Evolutionary conservation across 2,329 filamentous ascomycete species (phyloP), one percentile per base, ranked within the genome.

Genomic region (Salinomyces thailandicus): DNA sequence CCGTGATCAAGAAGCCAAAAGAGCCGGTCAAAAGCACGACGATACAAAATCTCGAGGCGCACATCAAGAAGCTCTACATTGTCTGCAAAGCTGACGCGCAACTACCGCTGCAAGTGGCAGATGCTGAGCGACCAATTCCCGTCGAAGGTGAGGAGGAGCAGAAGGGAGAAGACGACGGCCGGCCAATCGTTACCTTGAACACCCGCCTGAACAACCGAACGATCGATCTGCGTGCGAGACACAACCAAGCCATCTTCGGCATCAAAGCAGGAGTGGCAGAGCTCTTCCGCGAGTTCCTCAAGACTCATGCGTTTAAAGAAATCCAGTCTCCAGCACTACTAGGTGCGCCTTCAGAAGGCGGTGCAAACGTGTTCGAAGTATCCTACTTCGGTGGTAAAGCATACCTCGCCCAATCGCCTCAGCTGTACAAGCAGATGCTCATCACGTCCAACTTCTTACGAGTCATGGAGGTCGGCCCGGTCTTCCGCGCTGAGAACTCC

Each of bases 271-370:
- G 73, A 39, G 76, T 83, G 26, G 72, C 75, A 42, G 69, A 73
- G 43, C 69, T 91, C 9, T 93, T 93, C 62, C 68, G 72, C 40
- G 78, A 86, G 49, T 96, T 87, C 60, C 78, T 95, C 48, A 71
- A 79, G 42, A 69, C 73, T 46, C 74, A 74, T 41, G 75, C 77
- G 36, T 93, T 94, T 60, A 77, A 80, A 46, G 76, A 84, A 60
- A 86, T 95, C 54, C 85, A 94, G 59, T 83, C 87, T 2, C 86
- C 91, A 7, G 89, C 86, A 60, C 70, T 98, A 29, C 84, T 93
- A 37, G 87, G 81, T 33, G 82, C 89, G 11, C 83, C 91, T 4
- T 91, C 85, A 3, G 91, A 98, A 65, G 89, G 91, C 52, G 91
- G 91, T 47, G 79, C 79, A 49, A 93, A 89, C 57, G 89, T 96